Percentiles rank a stretch among this genome's conserved stretches.
Conservation (phyloP, 305 asterid species). For the Ilex paraguariensis region DNA sequence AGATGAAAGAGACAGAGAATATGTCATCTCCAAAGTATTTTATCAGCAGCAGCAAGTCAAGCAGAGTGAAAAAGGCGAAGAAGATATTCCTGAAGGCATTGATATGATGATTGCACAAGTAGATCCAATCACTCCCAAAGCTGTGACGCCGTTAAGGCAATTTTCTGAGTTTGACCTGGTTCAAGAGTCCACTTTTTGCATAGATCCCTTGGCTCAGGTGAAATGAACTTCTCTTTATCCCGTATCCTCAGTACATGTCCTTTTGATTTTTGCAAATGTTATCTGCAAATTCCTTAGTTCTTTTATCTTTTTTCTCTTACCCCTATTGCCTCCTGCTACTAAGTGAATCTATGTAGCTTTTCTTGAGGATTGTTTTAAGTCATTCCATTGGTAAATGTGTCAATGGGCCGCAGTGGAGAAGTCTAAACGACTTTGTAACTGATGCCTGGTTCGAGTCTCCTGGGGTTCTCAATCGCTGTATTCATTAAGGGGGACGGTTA, state of each 20-base stretch:
- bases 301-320: background rate
- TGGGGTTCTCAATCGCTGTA: too few species aligned
- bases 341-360: background rate
- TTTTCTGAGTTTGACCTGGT: conserved; percentile 17
- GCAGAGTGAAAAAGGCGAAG: conserved; percentile 49
- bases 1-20: conserved; percentile 86
- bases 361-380: background rate
- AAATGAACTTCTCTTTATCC: background rate
- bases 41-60: conserved; percentile 80
- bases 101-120: conserved; percentile 33
- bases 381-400: background rate
- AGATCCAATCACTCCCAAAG: conserved; percentile 83
- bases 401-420: too few species aligned
- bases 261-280: background rate
- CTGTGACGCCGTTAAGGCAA: conserved; percentile 51
- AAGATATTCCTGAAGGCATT: conserved; percentile 31
- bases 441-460: too few species aligned
- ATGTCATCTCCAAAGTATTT: conserved; percentile 79
- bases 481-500: too few species aligned
- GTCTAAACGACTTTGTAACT: too few species aligned
- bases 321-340: background rate
- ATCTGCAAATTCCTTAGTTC: background rate
- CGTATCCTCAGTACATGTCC: background rate
- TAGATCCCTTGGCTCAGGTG: conserved; percentile 41
- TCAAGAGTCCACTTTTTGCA: conserved; percentile 19